Percentiles rank a stretch among this genome's conserved stretches.
Conservation (phyloP, 2,329 filamentous ascomycete species). For the Phaeosphaeria sp. region DNA sequence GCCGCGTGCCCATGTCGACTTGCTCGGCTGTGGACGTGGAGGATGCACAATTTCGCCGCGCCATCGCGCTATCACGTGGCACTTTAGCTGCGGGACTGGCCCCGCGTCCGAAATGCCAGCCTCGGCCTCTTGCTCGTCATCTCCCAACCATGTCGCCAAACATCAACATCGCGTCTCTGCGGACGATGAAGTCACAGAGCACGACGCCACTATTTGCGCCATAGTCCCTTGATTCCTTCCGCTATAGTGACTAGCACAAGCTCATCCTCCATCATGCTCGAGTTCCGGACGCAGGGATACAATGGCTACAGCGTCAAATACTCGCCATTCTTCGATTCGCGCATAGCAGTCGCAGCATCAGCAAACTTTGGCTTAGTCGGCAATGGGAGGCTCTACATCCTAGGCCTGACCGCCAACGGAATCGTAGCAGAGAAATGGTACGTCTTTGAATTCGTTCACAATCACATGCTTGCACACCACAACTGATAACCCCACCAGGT, state of each 20-base stretch:
- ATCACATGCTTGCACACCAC: constrained; percentile 4
- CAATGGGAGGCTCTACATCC: constrained; percentile 86
- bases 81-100: constrained; percentile 14
- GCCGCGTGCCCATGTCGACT: constrained; percentile 1
- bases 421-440: constrained; percentile 84
- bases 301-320: constrained; percentile 98
- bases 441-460: background rate
- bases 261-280: constrained; percentile 71
- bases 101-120: constrained; percentile 23
- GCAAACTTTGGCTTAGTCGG: constrained; percentile 97
- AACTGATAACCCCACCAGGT: constrained; percentile 61
- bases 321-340: constrained; percentile 96
- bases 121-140: constrained; percentile 32
- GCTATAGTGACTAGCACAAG: background rate
- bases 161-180: constrained; percentile 15
- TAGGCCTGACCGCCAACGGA: constrained; percentile 82
- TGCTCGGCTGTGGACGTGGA: background rate
- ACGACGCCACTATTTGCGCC: constrained; percentile 15
- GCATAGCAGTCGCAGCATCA: constrained; percentile 87
- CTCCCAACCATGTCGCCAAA: constrained; percentile 22
- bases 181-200: constrained; percentile 23
- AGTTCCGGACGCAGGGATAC: constrained; percentile 91
- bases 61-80: constrained; percentile 24
- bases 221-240: constrained; percentile 4
- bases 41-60: background rate